Conservation (phyloP, 208 protist genomes). For the Leptomonas seymouri region DNA sequence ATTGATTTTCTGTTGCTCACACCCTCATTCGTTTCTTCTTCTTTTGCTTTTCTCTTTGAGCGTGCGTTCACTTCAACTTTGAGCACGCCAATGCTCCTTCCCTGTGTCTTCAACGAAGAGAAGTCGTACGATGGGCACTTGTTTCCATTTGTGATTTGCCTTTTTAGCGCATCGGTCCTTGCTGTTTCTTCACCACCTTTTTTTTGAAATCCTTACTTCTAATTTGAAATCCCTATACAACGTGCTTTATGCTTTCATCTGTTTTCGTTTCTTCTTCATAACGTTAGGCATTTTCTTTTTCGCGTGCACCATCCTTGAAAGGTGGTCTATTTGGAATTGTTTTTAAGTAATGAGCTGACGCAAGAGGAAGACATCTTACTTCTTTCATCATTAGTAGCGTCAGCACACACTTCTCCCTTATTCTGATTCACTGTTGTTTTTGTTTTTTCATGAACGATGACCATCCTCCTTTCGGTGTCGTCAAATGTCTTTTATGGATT, state of each 20-base stretch:
- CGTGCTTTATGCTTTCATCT: not conserved
- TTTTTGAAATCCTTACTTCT: not conserved
- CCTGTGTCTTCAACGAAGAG: not conserved
- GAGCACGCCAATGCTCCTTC: not conserved
- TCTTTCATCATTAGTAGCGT: slow-evolving; percentile 2
- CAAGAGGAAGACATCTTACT: not conserved
- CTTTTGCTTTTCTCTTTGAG: too few species aligned
- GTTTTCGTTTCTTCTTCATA: not conserved
- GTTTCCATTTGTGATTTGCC: slow-evolving; percentile 8
- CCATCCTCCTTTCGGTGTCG: too few species aligned
- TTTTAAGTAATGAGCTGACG: not conserved
- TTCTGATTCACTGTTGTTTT: slow-evolving; percentile 3
- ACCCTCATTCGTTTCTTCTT: too few species aligned
- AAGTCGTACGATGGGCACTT: not conserved
- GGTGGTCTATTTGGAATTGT: not conserved
- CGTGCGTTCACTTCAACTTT: slow-evolving; percentile 6
- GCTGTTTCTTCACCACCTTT: not conserved
- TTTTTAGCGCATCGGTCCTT: slow-evolving; percentile 13
- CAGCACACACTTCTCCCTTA: slow-evolving; percentile 3
- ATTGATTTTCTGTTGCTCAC: too few species aligned
- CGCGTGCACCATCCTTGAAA: not conserved
- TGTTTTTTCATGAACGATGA: too few species aligned
- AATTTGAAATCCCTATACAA: not conserved
- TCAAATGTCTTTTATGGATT: too few species aligned
- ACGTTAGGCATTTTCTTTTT: not conserved